A percentile compares a stretch with the other conserved stretches of the same genome.
phyloP scores from a whole-genome alignment of 495 filamentous ascomycete species.

The Xanthoparmelia taractica region DNA sequence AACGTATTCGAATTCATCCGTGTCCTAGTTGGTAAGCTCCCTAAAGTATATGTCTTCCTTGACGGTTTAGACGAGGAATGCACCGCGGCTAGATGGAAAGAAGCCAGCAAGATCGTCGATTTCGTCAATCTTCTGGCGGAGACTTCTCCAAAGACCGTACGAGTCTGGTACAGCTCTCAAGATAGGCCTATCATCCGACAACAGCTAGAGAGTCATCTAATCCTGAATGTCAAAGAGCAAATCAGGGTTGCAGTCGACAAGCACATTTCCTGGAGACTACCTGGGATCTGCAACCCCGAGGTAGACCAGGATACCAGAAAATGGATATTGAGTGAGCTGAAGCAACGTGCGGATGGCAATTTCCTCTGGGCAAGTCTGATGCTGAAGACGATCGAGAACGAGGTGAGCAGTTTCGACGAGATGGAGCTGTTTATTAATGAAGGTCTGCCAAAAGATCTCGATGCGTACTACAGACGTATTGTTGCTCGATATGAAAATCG shows the following conservation, averaged over 20 bases:
- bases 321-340: slow-evolving; percentile 9
- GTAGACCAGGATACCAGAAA: slow-evolving; percentile 3
- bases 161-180: slow-evolving; percentile 21
- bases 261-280: slow-evolving; percentile 1
- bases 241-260: slow-evolving; percentile 2
- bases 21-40: slow-evolving; percentile 4
- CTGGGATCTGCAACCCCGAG: slow-evolving; percentile 6
- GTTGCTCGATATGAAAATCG: slow-evolving; percentile 7
- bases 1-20: neutral
- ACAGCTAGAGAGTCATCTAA: neutral
- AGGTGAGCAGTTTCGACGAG: slow-evolving; percentile 14
- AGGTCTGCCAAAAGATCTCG: slow-evolving; percentile 18
- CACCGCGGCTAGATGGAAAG: slow-evolving; percentile 3
- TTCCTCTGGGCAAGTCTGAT: slow-evolving; percentile 24
- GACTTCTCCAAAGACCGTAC: neutral
- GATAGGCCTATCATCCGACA: slow-evolving; percentile 6
- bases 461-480: slow-evolving; percentile 9
- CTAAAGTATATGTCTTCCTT: slow-evolving; percentile 17
- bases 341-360: slow-evolving; percentile 13
- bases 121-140: slow-evolving; percentile 9
- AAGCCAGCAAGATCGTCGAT: slow-evolving; percentile 8
- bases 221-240: slow-evolving; percentile 11
- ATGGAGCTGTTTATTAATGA: slow-evolving; percentile 16
- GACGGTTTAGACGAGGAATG: slow-evolving; percentile 22
- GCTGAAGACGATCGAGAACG: slow-evolving; percentile 14